These are phyloP conservation scores for Geum urbanum DNA, from an alignment of 306 rosid genomes.

Conservation along the genomic window DNA sequence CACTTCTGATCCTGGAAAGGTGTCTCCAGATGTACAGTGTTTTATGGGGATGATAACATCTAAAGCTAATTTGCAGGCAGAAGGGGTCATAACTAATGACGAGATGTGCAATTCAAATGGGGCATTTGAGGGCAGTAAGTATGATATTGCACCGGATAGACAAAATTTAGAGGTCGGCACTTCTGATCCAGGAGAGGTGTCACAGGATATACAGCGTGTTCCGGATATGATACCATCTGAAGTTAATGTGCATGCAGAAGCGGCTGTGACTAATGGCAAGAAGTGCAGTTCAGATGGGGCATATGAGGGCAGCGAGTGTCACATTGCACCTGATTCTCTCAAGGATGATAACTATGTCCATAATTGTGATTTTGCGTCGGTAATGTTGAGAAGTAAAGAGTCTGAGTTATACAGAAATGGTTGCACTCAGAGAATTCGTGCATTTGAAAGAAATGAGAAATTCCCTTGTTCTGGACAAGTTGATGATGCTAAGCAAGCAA, in stretches of 20 bases:
- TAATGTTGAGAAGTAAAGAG: conserved; percentile 65
- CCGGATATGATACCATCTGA: conserved; percentile 22
- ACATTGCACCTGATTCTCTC: conserved; percentile 31
- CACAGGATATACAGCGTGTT: conserved; percentile 13
- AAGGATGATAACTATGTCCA: conserved; percentile 41
- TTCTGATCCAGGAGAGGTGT: conserved; percentile 24
- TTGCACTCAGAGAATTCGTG: conserved; percentile 81
- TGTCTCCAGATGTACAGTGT: conserved; percentile 13
- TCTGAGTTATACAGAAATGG: conserved; percentile 68
- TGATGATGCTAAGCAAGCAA: conserved; percentile 42
- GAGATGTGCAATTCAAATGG: too few species aligned
- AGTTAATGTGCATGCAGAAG: conserved; percentile 34
- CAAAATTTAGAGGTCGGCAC: conserved; percentile 29
- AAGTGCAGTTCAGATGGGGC: conserved; percentile 31
- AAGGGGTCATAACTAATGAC: conserved; percentile 17
- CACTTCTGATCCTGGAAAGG: conserved; percentile 24
- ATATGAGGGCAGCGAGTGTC: conserved; percentile 30
- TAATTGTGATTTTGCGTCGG: conserved; percentile 60
- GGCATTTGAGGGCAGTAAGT: too few species aligned
- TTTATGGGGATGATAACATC: conserved; percentile 23
- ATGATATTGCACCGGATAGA: too few species aligned
- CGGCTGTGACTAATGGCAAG: conserved; percentile 18
- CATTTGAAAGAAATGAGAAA: conserved; percentile 64
- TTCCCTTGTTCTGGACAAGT: conserved; percentile 41
- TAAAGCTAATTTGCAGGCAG: conserved; percentile 32